A percentile compares a stretch with the other conserved stretches of the same genome.
phyloP scores from a whole-genome alignment of 2,329 filamentous ascomycete species.

The Tolypocladium cylindrosporum region DNA sequence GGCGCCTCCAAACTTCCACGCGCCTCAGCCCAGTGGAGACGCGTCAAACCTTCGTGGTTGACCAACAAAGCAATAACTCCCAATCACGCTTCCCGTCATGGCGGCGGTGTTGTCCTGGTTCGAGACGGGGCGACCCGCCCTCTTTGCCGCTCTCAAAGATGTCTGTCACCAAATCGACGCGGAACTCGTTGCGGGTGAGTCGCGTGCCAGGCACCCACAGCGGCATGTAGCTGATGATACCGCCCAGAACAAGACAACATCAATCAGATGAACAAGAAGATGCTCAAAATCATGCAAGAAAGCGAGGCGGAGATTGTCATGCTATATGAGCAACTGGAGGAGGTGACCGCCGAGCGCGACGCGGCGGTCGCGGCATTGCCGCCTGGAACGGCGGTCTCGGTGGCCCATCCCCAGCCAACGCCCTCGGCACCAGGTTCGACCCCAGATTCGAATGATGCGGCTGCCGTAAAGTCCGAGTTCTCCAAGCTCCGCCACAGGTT shows the following conservation, averaged over 20 bases:
- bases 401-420: no score
- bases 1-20: background rate
- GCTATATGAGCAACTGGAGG: background rate
- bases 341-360: background rate
- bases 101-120: background rate
- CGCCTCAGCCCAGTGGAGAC: background rate
- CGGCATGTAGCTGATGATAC: background rate
- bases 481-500: conserved; percentile 29
- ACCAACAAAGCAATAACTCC: background rate
- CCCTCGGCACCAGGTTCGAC: background rate
- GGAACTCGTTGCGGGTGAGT: background rate
- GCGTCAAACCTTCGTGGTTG: background rate
- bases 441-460: conserved; percentile 8
- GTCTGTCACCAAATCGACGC: background rate
- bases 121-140: background rate
- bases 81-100: background rate
- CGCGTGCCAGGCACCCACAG: background rate
- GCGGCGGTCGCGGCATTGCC: background rate
- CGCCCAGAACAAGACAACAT: background rate
- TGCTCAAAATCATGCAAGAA: background rate
- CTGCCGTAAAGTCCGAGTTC: conserved; percentile 18
- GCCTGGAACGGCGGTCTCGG: background rate
- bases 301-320: background rate
- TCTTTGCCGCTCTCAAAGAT: background rate
- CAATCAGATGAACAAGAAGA: background rate